Evolutionary conservation across 345 rosid genomes (phyloP).

Genomic region (Gossypium turneri): DNA sequence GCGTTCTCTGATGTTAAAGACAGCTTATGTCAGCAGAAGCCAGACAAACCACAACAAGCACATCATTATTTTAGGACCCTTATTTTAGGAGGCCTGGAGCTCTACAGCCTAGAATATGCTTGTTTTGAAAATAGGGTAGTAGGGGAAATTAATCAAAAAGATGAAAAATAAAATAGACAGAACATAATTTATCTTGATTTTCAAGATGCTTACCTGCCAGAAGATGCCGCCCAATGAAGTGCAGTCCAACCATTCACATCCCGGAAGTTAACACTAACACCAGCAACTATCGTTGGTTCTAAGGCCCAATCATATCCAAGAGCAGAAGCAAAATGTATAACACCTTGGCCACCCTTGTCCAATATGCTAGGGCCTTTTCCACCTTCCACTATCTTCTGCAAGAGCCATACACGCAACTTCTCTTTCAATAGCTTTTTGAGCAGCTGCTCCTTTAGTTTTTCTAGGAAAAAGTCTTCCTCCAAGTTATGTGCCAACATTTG

Average conservation of each 20-base stretch:
- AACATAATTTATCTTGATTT: background rate
- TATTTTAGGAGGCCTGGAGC: background rate
- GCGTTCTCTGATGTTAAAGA: conserved; percentile 53
- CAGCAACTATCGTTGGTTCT: conserved; percentile 69
- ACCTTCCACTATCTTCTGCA: conserved; percentile 65
- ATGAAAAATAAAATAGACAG: background rate
- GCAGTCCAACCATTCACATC: conserved; percentile 98
- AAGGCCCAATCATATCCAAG: conserved; percentile 97
- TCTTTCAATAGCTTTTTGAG: conserved; percentile 72
- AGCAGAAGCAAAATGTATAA: conserved; percentile 91
- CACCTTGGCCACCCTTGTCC: conserved; percentile 89
- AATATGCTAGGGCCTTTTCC: conserved; percentile 86
- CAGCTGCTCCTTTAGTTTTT: conserved; percentile 46
- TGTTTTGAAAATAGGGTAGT: background rate
- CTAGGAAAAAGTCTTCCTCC: conserved; percentile 35
- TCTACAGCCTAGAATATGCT: background rate
- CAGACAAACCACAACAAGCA: conserved; percentile 1
- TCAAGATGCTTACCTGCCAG: conserved; percentile 62
- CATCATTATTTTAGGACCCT: background rate
- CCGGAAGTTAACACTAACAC: conserved; percentile 85
- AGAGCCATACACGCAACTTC: conserved; percentile 73
- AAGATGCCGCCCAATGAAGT: conserved; percentile 98
- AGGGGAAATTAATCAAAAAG: background rate
- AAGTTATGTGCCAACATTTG: conserved; percentile 40
- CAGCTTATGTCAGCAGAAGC: conserved; percentile 14